Base-by-base conservation (phyloP, 768 basidiomycete genomes). In the Boletus bicolor region DNA sequence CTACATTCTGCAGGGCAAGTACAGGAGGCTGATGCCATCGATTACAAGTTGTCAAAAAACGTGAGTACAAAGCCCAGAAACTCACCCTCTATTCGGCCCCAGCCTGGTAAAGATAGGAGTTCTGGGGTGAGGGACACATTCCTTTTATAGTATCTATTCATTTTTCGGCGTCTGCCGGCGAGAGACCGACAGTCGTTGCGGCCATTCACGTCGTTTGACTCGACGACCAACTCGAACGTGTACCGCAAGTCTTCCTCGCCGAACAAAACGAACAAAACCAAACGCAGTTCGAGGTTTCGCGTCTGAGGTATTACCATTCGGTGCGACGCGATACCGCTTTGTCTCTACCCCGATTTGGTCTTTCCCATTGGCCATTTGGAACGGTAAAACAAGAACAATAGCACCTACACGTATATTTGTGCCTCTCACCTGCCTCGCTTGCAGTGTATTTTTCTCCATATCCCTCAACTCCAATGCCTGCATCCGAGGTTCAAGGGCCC, bases 151-250 rank as follows among this genome's bases (percentile, higher is more conserved):
- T 14, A 42, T n/a, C 2, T 42, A 44, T 41, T 53, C 51, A 43
- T 49, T 53, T 63, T 55, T 62, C 63, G 63, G 63, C 49, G 58
- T 61, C 39, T 66, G 61, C 64, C 64, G 64, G 56, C 4, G 44
- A 45, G 43, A 44, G 54, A 36, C 44, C 26, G 55, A 49, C 54
- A 57, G 56, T 58, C 42, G 17, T 45, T 43, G 43, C 17, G 2
- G 24, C n/a, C 37, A 14, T 42, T 24, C 34, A 19, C 50, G 46
- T 48, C 50, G 42, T 51, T 42, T 37, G 50, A 54, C 53, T 37
- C 55, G 47, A 54, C 55, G 48, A 46, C 54, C 55, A 35, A 30
- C 47, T 49, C 49, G 36, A 45, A 44, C 50, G 64, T 26, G 44
- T 35, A 26, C 39, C 38, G 45, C 35, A 53, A 49, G 45, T 10